Percentiles rank a stretch among this genome's conserved stretches.
These are phyloP conservation scores for Pyrenophora tritici-repentis DNA, from an alignment of 2,329 filamentous ascomycete genomes.

Conservation along the genomic window DNA sequence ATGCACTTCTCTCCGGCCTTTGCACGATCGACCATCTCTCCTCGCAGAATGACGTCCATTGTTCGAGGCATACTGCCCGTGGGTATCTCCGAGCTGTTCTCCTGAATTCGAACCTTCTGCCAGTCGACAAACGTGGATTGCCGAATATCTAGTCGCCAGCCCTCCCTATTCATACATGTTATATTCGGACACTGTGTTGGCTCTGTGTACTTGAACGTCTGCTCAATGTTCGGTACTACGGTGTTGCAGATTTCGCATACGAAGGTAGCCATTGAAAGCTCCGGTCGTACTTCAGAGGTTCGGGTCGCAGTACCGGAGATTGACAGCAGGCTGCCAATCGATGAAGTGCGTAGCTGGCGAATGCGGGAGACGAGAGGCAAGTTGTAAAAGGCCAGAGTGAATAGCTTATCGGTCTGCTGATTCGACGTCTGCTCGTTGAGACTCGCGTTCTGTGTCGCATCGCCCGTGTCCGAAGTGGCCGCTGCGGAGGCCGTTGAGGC, in stretches of 20 bases:
- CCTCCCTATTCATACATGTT: constrained; percentile 83
- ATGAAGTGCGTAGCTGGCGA: constrained; percentile 81
- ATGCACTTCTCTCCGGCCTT: constrained; percentile 99
- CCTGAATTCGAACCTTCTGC: constrained; percentile 98
- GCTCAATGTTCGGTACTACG: constrained; percentile 87
- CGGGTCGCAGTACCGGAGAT: constrained; percentile 96
- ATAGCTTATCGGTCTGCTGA: constrained; percentile 96
- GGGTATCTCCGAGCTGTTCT: constrained; percentile 97
- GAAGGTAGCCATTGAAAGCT: constrained; percentile 90
- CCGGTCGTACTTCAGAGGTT: constrained; percentile 94
- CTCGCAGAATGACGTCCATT: constrained; percentile 93
- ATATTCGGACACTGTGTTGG: constrained; percentile 92
- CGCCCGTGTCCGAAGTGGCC: constrained; percentile 64
- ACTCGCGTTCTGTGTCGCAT: constrained; percentile 61
- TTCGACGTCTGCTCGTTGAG: constrained; percentile 77
- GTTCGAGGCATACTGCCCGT: constrained; percentile 98
- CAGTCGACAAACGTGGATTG: constrained; percentile 98
- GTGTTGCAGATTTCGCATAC: constrained; percentile 85
- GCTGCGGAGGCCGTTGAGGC: constrained; percentile 73
- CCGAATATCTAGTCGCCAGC: constrained; percentile 96
- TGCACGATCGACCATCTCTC: constrained; percentile 95
- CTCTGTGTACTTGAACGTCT: constrained; percentile 97
- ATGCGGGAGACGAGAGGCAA: constrained; percentile 84
- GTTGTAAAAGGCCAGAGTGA: constrained; percentile 92
- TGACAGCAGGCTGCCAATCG: constrained; percentile 90